A percentile compares a stretch with the other conserved stretches of the same genome.
phyloP scores from a whole-genome alignment of 257 asterid species.

The Lycium barbarum region DNA sequence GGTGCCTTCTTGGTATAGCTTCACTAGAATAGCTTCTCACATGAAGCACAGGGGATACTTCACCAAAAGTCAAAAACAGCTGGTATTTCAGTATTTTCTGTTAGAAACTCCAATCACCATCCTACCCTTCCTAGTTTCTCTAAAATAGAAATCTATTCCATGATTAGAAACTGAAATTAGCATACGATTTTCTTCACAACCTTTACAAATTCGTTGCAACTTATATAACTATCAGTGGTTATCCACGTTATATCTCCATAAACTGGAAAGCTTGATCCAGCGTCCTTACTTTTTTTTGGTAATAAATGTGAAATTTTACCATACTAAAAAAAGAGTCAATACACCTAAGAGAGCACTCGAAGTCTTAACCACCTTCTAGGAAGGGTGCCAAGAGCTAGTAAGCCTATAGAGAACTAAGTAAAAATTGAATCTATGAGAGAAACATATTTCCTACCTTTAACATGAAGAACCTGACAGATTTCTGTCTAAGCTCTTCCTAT shows the following conservation, averaged over 20 bases:
- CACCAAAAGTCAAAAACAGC: neutral
- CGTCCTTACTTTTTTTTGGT: neutral
- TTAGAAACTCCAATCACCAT: neutral
- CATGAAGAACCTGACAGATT: neutral
- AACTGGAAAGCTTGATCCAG: neutral
- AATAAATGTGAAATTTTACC: too few species aligned
- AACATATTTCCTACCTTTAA: too few species aligned
- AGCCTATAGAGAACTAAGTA: too few species aligned
- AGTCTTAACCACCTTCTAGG: too few species aligned
- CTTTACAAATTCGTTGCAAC: neutral
- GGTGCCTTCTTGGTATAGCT: neutral
- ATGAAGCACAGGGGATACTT: neutral
- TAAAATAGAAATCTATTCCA: neutral
- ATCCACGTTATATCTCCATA: neutral
- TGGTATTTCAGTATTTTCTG: neutral
- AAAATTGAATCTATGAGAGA: too few species aligned
- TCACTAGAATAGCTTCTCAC: neutral
- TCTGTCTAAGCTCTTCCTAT: neutral
- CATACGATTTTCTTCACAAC: neutral
- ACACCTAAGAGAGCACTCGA: too few species aligned
- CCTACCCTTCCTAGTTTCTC: neutral
- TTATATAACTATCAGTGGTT: neutral
- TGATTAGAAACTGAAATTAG: neutral
- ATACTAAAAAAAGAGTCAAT: too few species aligned
- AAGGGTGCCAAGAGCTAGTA: too few species aligned